A percentile compares a stretch with the other conserved stretches of the same genome.
Evolutionary conservation across 2,329 filamentous ascomycete species (phyloP).

Genomic region (Falciphora oryzae): DNA sequence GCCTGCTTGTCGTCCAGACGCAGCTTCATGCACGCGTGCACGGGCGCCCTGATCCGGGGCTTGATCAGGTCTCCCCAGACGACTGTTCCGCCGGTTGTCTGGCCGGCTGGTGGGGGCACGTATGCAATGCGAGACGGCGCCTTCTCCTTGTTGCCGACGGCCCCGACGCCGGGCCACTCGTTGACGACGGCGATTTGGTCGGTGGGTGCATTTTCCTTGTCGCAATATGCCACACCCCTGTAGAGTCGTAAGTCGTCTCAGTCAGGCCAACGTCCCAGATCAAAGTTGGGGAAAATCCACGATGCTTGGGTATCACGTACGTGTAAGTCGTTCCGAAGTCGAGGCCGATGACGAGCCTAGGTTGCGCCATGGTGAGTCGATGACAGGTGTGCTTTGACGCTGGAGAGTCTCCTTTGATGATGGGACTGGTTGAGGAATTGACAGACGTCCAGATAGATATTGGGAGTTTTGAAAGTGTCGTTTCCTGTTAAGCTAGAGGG

Average conservation of each 20-base stretch:
- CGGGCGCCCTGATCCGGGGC: constrained; percentile 19
- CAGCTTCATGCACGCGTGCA: constrained; percentile 27
- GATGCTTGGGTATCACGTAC: background rate
- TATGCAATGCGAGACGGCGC: constrained; percentile 22
- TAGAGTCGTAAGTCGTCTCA: background rate
- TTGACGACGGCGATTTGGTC: constrained; percentile 21
- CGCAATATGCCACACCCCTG: constrained; percentile 24
- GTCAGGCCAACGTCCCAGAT: background rate
- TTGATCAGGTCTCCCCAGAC: constrained; percentile 20
- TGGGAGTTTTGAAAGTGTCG: background rate
- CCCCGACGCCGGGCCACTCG: constrained; percentile 20
- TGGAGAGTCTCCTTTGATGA: background rate
- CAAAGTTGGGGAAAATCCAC: background rate
- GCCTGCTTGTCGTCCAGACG: constrained; percentile 17
- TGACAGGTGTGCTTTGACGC: background rate
- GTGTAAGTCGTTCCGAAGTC: constrained; percentile 17
- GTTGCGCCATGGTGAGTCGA: background rate
- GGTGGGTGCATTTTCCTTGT: constrained; percentile 17
- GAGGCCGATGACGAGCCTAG: constrained; percentile 14
- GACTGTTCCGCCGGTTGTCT: background rate
- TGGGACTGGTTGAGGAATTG: background rate
- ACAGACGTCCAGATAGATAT: background rate
- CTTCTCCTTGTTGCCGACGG: constrained; percentile 22
- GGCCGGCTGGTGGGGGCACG: constrained; percentile 7
- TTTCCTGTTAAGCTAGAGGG: background rate